These are phyloP conservation scores for Apiospora hydei DNA, from an alignment of 2,329 filamentous ascomycete genomes.

Conservation along the genomic window DNA sequence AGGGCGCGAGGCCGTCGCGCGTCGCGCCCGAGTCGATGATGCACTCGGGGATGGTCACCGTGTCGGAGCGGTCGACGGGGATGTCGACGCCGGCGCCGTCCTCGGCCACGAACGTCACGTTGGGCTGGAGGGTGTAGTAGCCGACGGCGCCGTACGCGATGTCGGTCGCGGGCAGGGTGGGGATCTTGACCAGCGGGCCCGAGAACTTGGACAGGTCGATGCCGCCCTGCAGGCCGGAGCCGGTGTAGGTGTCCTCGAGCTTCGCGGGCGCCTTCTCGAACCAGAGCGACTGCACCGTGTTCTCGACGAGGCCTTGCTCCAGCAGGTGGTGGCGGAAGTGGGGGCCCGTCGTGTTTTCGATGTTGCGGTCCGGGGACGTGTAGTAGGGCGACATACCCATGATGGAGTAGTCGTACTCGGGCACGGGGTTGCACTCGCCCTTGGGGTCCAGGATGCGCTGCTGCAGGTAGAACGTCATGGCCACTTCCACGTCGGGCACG, in stretches of 20 bases:
- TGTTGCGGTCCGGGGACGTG: slow-evolving; percentile 35
- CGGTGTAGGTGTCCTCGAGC: slow-evolving; percentile 36
- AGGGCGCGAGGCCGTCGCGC: slow-evolving; percentile 37
- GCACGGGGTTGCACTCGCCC: slow-evolving; percentile 29
- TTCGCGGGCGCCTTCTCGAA: slow-evolving; percentile 40
- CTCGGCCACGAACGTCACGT: slow-evolving; percentile 31
- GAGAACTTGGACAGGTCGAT: slow-evolving; percentile 44
- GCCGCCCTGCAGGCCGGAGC: slow-evolving; percentile 43
- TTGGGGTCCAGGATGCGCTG: slow-evolving; percentile 32
- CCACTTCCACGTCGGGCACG: slow-evolving; percentile 37
- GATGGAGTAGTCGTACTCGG: slow-evolving; percentile 40
- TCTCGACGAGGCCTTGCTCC: slow-evolving; percentile 37
- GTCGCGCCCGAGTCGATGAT: slow-evolving; percentile 44
- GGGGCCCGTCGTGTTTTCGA: slow-evolving; percentile 35
- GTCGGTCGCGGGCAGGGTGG: slow-evolving; percentile 34
- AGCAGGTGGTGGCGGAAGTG: slow-evolving; percentile 43
- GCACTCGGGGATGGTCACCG: slow-evolving; percentile 31
- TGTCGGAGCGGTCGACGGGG: slow-evolving; percentile 21
- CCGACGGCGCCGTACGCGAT: slow-evolving; percentile 30
- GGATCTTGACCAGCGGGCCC: slow-evolving; percentile 42
- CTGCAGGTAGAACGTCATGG: slow-evolving; percentile 37
- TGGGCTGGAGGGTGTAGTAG: slow-evolving; percentile 36
- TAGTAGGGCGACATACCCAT: slow-evolving; percentile 38
- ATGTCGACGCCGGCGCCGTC: slow-evolving; percentile 34
- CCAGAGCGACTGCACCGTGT: slow-evolving; percentile 43